Percentiles rank a stretch among this genome's conserved stretches.
phyloP scores from a whole-genome alignment of 1,139 yeast genomes.

The Yamadazyma kanchanaburiensis region DNA sequence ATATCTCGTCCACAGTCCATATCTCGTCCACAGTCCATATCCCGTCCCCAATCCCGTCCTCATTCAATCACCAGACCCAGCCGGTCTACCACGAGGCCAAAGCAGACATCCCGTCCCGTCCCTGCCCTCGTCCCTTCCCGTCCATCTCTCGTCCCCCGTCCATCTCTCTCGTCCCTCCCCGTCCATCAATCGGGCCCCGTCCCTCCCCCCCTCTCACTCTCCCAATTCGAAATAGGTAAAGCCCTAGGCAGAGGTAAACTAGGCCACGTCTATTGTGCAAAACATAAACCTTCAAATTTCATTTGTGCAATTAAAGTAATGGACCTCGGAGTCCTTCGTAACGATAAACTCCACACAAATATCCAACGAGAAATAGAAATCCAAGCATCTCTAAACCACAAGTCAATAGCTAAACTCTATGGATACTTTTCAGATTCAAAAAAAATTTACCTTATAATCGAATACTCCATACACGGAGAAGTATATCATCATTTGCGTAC shows the following conservation, averaged over 20 bases:
- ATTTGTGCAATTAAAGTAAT: conserved; percentile 89
- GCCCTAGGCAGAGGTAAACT: conserved; percentile 91
- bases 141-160: no score
- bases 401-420: conserved; percentile 73
- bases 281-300: conserved; percentile 70
- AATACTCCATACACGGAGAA: conserved; percentile 86
- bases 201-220: conserved; percentile 30
- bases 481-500: conserved; percentile 66
- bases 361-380: conserved; percentile 90
- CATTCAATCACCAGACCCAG: no score
- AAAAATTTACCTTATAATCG: conserved; percentile 79
- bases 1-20: no score
- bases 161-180: no score
- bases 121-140: no score
- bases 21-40: no score
- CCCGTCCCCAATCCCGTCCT: no score
- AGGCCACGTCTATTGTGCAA: conserved; percentile 88
- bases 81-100: no score
- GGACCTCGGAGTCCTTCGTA: conserved; percentile 75
- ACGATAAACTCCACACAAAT: conserved; percentile 80
- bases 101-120: no score
- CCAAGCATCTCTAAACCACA: conserved; percentile 74
- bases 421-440: conserved; percentile 82
- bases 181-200: no score
- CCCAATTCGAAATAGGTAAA: conserved; percentile 84